Evolutionary conservation across 805 yeast genomes (phyloP), one percentile per base, ranked within the genome.

Genomic region (Wickerhamiella domercqiae): DNA sequence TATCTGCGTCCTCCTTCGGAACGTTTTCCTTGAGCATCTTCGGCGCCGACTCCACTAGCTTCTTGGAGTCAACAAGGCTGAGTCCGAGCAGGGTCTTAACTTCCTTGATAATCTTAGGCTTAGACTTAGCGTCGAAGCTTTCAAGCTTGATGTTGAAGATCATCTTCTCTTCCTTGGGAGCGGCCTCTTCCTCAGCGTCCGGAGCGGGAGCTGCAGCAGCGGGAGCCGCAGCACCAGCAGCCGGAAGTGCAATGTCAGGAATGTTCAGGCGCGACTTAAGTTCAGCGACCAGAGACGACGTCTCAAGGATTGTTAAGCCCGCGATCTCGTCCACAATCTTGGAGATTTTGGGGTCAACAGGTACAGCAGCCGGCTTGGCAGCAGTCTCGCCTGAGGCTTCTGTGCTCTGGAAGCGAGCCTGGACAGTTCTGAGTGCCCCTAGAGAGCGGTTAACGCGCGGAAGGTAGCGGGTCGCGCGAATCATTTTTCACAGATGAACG

Each of bases 31-130:
- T 90, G 61, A 90, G 68, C 33, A 80, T 68, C 70, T 90, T 90
- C 51, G 99, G 99, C 44, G 99, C 97, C 53, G 83, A 64, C 68
- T 90, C 99, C 41, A 90, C 99, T 49, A 90, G 81, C 67, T 90
- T 90, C 75, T 90, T 90, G 45, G 96, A 81, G 59, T 90, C 97
- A 43, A 90, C 98, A 51, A 90, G 70, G 5, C 94, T 82, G 52
- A 90, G 69, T 13, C 95, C 95, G 54, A 90, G 70, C 55, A 87
- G 66, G 44, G 78, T 70, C 68, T 90, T 90, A 51, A 90, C 93
- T 66, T 90, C 98, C 68, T 90, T 90, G 59, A 90, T 90, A 60
- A 90, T 74, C 78, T 90, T 90, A 43, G 99, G 94, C 70, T 90
- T 90, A 41, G 93, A 63, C 66, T 84, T 86, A 42, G 97, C 73